phyloP scores from a whole-genome alignment of 1,139 yeast genomes.

The Pichia norvegensis region DNA sequence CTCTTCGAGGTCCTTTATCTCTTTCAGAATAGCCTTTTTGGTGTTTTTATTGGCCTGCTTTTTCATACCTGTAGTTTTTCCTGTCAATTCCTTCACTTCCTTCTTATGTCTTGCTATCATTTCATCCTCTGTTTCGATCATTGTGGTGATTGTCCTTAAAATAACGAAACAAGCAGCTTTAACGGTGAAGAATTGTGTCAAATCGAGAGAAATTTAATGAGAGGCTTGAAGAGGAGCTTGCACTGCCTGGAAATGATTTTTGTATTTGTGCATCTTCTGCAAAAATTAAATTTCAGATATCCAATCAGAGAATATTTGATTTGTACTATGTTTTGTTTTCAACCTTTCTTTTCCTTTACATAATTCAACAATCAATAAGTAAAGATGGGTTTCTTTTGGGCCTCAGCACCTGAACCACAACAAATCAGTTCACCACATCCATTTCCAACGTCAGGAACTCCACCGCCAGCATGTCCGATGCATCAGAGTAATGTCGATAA shows the following conservation, averaged over 20 bases:
- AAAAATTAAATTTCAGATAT: neutral
- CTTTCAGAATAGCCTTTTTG: constrained; percentile 47
- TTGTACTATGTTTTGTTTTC: neutral
- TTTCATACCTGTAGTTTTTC: constrained; percentile 64
- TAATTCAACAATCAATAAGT: neutral
- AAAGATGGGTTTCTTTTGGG: constrained; percentile 49
- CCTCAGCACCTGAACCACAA: constrained; percentile 11
- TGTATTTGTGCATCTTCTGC: too few species aligned
- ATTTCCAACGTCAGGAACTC: constrained; percentile 1
- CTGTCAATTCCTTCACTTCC: constrained; percentile 59
- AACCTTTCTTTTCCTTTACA: neutral
- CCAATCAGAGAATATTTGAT: neutral
- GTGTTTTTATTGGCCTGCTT: constrained; percentile 80
- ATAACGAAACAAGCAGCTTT: neutral
- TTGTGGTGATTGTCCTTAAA: neutral
- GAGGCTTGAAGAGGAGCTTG: neutral
- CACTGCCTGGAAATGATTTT: neutral
- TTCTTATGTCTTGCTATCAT: constrained; percentile 56
- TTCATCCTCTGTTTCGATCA: constrained; percentile 42
- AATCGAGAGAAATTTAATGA: too few species aligned
- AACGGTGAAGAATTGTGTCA: too few species aligned
- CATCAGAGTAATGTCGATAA: constrained; percentile 5
- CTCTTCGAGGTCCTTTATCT: constrained; percentile 53
- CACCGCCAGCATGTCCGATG: constrained; percentile 18
- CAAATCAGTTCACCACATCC: neutral